These are phyloP conservation scores for Diaporthe citriasiana DNA, from an alignment of 2,329 filamentous ascomycete species.

Conservation along the genomic window DNA sequence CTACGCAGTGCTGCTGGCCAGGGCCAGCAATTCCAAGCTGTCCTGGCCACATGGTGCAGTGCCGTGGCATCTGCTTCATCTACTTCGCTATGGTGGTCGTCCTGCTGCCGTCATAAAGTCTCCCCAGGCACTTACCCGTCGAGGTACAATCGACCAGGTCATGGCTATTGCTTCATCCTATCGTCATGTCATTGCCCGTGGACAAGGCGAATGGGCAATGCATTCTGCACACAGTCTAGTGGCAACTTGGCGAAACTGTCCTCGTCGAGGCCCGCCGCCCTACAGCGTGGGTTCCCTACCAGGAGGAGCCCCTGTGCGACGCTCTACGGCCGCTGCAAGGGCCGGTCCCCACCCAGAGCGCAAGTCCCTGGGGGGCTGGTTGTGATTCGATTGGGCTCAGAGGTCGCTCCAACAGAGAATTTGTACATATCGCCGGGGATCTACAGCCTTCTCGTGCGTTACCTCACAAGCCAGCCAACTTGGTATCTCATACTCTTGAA, in stretches of 20 bases:
- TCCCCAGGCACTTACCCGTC: not conserved
- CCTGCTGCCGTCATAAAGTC: not conserved
- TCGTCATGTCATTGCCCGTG: not conserved
- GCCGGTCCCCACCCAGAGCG: not conserved
- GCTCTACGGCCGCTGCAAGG: conserved; percentile 3
- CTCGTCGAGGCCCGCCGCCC: conserved; percentile 7
- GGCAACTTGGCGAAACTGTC: conserved; percentile 19
- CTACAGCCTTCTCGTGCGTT: conserved; percentile 18
- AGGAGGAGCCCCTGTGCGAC: conserved; percentile 22
- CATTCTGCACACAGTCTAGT: conserved; percentile 23
- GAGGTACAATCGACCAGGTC: not conserved
- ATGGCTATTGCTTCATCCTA: not conserved
- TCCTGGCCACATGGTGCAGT: not conserved
- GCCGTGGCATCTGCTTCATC: not conserved
- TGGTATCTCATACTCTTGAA: conserved; percentile 18
- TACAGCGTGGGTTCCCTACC: conserved; percentile 25
- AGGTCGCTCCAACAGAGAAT: not conserved
- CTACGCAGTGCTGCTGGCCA: not conserved
- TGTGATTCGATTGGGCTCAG: conserved; percentile 16
- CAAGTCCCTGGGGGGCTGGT: not conserved
- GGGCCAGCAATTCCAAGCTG: not conserved
- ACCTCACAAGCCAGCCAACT: not conserved
- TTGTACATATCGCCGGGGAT: not conserved
- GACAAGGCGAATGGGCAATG: not conserved
- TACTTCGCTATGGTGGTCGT: not conserved